Evolutionary conservation across 768 basidiomycete species (phyloP).

Genomic region (Fomitopsis serialis): DNA sequence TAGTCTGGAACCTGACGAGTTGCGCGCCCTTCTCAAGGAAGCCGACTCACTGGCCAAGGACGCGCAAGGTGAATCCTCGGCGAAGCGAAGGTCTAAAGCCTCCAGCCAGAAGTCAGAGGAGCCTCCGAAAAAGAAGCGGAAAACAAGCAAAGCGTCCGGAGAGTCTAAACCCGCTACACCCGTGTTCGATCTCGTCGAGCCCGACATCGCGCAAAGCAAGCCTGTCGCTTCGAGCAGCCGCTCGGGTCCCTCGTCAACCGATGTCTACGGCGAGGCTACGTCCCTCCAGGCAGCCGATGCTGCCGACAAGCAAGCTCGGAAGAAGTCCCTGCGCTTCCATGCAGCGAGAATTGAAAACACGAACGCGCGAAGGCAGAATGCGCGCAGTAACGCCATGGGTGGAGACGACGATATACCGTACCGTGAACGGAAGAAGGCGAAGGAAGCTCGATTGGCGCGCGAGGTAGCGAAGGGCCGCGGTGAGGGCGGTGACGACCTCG

Average conservation of each 20-base stretch:
- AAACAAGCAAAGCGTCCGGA: slow-evolving; percentile 25
- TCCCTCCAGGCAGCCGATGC: slow-evolving; percentile 67
- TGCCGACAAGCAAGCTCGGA: slow-evolving; percentile 77
- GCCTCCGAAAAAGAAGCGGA: slow-evolving; percentile 62
- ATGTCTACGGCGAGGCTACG: slow-evolving; percentile 73
- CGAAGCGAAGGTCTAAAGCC: slow-evolving; percentile 13
- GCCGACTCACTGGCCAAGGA: slow-evolving; percentile 23
- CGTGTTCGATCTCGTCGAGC: slow-evolving; percentile 77
- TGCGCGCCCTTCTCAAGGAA: slow-evolving; percentile 53
- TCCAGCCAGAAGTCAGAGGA: slow-evolving; percentile 14
- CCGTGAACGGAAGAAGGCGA: slow-evolving; percentile 63
- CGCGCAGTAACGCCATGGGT: slow-evolving; percentile 62
- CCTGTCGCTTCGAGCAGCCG: slow-evolving; percentile 27
- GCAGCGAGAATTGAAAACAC: slow-evolving; percentile 86
- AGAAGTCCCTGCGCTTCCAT: slow-evolving; percentile 87
- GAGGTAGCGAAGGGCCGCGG: slow-evolving; percentile 44
- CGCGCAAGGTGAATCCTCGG: slow-evolving; percentile 15
- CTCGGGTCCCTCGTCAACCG: slow-evolving; percentile 18
- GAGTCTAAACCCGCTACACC: slow-evolving; percentile 22
- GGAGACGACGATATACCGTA: slow-evolving; percentile 98
- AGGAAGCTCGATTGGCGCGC: slow-evolving; percentile 48
- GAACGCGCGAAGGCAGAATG: slow-evolving; percentile 67
- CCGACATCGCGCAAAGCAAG: slow-evolving; percentile 46
- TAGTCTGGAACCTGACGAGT: slow-evolving; percentile 40
- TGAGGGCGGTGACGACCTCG: slow-evolving; percentile 63